Base-by-base conservation (phyloP, 257 asterid species). In the Paraleonurus japonicus region DNA sequence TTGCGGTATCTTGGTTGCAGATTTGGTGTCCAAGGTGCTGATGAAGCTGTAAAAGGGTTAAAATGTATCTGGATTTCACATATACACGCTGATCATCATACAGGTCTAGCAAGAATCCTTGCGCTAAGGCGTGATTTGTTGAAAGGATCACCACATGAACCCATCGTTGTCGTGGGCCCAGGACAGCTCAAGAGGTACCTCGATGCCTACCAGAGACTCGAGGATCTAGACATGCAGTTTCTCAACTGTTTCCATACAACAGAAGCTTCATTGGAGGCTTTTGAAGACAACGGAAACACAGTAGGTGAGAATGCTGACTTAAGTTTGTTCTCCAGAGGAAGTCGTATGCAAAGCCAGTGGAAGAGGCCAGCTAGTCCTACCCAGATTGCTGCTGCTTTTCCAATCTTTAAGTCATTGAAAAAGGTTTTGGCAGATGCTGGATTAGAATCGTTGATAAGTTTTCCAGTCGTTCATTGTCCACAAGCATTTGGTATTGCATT, bases 41-140 rank as follows among this genome's bases (percentile, higher is more conserved):
- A 95, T 19, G 95, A 89, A 41, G 93, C 88, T 63, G 80, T 95
- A 13, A 83, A 78, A 84, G 83, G 86, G 33, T 77, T 95, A 73
- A 86, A 76, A 79, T 95, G 93, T 41, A 87, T 95, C 45, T 95
- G 98, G 99, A 92, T 95, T 69, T 95, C 99, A 33, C 99, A 95
- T 77, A 95, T 95, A 62, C 99, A 95, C 23, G 99, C 98, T 6
- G 98, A 95, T 82, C 99, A 95, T 69, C 99, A 95, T 66, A 87
- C 98, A 0, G 98, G 99, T 32, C 93, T 95, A 7, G 99, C 98
- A 19, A 83, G 99, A 86, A 88, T 95, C 77, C 95, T 95, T 33
- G 84, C 99, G 32, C 90, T 82, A 6, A 79, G 97, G 54, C 89
- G 90, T 1, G 84, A 90, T 53, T 79, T 95, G 74, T 70, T 95